These are phyloP conservation scores for Microcos paniculata DNA, from an alignment of 345 rosid species.

Conservation along the genomic window DNA sequence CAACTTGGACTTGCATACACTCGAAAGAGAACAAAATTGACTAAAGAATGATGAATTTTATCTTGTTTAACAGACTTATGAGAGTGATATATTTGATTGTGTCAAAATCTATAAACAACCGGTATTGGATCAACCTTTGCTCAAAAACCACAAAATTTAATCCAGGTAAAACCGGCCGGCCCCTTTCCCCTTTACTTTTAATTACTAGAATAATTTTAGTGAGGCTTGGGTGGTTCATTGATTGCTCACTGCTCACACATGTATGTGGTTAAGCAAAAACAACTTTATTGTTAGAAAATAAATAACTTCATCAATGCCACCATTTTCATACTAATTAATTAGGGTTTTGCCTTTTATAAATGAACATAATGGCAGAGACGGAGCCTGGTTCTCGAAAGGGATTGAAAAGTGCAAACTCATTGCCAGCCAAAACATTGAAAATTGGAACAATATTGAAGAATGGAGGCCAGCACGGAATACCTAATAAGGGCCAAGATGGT, in stretches of 20 bases:
- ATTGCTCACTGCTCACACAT: not conserved
- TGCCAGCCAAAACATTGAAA: not conserved
- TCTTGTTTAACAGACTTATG: not conserved
- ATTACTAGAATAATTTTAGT: not conserved
- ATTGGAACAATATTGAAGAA: not conserved
- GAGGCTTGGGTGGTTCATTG: not conserved
- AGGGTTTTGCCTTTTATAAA: not conserved
- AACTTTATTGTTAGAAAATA: not conserved
- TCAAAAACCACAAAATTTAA: constrained; percentile 2
- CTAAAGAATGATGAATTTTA: not conserved
- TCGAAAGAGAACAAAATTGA: no score
- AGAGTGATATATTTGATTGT: no score
- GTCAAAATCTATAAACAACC: constrained; percentile 1
- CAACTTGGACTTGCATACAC: no score
- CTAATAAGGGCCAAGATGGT: not conserved
- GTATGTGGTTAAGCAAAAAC: not conserved
- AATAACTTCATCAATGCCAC: not conserved
- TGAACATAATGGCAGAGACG: not conserved
- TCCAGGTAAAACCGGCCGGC: not conserved
- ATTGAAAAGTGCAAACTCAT: not conserved
- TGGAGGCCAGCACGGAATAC: not conserved
- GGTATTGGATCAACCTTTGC: not conserved
- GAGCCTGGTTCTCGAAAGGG: not conserved
- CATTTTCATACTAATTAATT: not conserved
- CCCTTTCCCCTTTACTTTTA: not conserved